Percentiles rank a stretch among this genome's conserved stretches.
These are phyloP conservation scores for Lactarius hengduanensis DNA, from an alignment of 768 basidiomycete genomes.

Conservation along the genomic window DNA sequence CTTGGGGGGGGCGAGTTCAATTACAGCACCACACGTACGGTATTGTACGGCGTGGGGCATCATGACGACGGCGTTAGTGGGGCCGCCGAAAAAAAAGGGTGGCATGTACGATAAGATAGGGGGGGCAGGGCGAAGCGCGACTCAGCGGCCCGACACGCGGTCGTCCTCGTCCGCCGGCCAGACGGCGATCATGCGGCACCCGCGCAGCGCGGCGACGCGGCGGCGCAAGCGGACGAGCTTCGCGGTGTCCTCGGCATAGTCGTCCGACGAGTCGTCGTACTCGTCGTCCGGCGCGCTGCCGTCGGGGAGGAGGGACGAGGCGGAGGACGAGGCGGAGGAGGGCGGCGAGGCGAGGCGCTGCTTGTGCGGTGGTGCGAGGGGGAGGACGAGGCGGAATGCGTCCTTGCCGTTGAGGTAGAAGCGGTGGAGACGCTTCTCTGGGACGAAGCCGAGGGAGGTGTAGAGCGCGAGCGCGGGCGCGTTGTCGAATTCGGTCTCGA, in stretches of 20 bases:
- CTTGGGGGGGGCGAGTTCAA: background rate
- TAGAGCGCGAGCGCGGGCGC: slow-evolving; percentile 84
- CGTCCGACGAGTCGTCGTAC: background rate
- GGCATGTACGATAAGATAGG: background rate
- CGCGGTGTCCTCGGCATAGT: slow-evolving; percentile 13
- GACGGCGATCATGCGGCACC: slow-evolving; percentile 27
- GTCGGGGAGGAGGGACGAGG: slow-evolving; percentile 3
- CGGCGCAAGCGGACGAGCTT: slow-evolving; percentile 24
- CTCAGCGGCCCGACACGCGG: slow-evolving; percentile 27
- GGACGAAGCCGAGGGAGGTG: slow-evolving; percentile 89
- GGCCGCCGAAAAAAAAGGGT: too few species aligned
- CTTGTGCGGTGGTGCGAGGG: slow-evolving; percentile 40
- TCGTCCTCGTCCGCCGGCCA: slow-evolving; percentile 28
- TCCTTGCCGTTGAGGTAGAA: slow-evolving; percentile 99
- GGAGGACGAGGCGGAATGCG: slow-evolving; percentile 79
- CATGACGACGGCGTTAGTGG: background rate
- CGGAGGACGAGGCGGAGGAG: background rate
- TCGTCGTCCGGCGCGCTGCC: background rate
- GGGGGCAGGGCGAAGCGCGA: too few species aligned
- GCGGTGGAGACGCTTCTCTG: slow-evolving; percentile 90
- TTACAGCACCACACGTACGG: background rate
- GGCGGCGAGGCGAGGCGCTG: background rate
- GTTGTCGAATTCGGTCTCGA: slow-evolving; percentile 97
- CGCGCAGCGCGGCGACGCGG: slow-evolving; percentile 23
- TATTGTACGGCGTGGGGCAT: background rate